Conservation (phyloP, 257 asterid genomes). For the Nicotiana noctiflora region DNA sequence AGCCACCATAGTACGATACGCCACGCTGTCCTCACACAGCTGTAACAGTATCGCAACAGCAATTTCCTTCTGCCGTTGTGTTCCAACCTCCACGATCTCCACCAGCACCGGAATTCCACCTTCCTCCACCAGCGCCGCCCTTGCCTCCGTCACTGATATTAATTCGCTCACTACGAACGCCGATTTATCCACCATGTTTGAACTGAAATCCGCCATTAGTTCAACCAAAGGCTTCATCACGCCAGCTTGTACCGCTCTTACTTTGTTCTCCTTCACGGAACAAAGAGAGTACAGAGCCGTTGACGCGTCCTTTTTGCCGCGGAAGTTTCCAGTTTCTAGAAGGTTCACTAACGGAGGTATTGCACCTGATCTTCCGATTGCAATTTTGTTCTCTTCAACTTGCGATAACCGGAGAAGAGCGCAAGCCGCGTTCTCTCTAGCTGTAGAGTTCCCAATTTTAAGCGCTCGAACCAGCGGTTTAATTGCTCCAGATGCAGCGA, state of each 20-base stretch:
- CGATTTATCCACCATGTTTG: conserved; percentile 91
- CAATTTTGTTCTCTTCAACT: conserved; percentile 50
- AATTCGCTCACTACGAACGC: conserved; percentile 64
- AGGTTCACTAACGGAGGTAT: conserved; percentile 64
- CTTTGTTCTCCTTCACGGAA: conserved; percentile 76
- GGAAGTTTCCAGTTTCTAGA: conserved; percentile 58
- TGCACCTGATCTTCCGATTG: conserved; percentile 83
- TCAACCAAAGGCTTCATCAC: conserved; percentile 89
- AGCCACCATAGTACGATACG: conserved; percentile 79
- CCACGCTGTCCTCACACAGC: conserved; percentile 62
- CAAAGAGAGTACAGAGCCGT: conserved; percentile 84
- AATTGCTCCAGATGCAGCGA: conserved; percentile 75
- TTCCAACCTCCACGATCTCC: conserved; percentile 87
- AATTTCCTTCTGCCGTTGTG: conserved; percentile 90
- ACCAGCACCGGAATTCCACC: conserved; percentile 96
- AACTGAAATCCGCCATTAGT: conserved; percentile 84
- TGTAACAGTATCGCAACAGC: conserved; percentile 70
- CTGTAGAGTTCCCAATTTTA: conserved; percentile 55
- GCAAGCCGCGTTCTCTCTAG: conserved; percentile 86
- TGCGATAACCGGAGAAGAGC: conserved; percentile 78
- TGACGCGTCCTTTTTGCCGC: conserved; percentile 88
- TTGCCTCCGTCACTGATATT: conserved; percentile 62
- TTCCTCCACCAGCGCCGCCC: conserved; percentile 83
- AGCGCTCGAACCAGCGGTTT: conserved; percentile 67
- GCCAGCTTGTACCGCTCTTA: conserved; percentile 74